Conservation (phyloP, 768 basidiomycete species). For the Termitomyces sp. region DNA sequence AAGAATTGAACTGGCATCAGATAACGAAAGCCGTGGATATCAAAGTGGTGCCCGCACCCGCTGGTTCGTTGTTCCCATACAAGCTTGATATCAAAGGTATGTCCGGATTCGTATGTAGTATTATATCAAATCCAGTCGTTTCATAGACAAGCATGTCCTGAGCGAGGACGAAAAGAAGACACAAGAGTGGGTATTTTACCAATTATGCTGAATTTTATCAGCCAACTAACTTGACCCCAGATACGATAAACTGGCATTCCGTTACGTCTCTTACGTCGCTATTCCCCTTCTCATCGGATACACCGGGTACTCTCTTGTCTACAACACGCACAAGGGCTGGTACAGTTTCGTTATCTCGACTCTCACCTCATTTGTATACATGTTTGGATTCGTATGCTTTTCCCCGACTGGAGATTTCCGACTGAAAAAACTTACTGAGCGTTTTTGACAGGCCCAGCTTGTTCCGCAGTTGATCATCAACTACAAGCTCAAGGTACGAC, state of each 20-base stretch:
- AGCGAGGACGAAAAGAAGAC: conserved; percentile 97
- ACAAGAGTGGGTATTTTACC: conserved; percentile 64
- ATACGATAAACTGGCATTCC: conserved; percentile 92
- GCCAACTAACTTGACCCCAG: conserved; percentile 33
- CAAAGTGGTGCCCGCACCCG: conserved; percentile 52
- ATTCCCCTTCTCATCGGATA: conserved; percentile 78
- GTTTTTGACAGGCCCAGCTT: conserved; percentile 64
- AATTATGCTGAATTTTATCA: not conserved
- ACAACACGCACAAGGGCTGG: conserved; percentile 89
- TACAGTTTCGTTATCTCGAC: conserved; percentile 95
- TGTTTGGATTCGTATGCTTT: conserved; percentile 95
- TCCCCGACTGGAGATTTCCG: not conserved
- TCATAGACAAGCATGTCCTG: conserved; percentile 89
- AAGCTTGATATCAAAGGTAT: conserved; percentile 77
- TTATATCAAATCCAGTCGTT: conserved; percentile 3
- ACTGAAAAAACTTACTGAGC: not conserved
- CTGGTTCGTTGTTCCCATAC: conserved; percentile 75
- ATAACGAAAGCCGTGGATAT: conserved; percentile 93
- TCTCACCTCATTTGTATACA: conserved; percentile 88
- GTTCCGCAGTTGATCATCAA: conserved; percentile 92
- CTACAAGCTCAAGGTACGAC: conserved; percentile 87
- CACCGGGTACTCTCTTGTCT: conserved; percentile 75
- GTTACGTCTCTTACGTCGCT: conserved; percentile 88
- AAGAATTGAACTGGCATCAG: conserved; percentile 32
- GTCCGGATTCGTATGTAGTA: conserved; percentile 2